Evolutionary conservation across 768 basidiomycete genomes (phyloP), one percentile per base, ranked within the genome.

Genomic region (Lactarius indigo): DNA sequence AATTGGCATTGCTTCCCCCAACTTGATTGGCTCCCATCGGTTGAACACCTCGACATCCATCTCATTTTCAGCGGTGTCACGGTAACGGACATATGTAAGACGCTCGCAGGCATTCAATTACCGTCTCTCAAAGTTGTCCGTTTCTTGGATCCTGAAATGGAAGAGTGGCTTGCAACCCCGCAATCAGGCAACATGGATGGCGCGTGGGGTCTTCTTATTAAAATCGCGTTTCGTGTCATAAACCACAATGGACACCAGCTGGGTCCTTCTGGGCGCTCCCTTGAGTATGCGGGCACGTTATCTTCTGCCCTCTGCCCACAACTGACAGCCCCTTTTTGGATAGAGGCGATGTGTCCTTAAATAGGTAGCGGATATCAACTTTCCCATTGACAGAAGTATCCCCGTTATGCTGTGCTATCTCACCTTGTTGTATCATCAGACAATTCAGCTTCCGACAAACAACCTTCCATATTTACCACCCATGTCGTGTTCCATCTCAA

Each of bases 171-270:
- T 9, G 42, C 57, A 9, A 59, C 62, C 4, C 55, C 60, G 6
- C 42, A 35, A 12, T 67, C 58, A 2, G 47, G 59, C 28, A 64
- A 68, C 23, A 63, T 55, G 31, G 58, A 60, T 8, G 35, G 66
- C 18, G 66, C 63, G 33, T 68, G 66, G 66, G 47, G 2, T 3
- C 58, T 58, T 39, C 52, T 68, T 4, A n/a, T 50, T 20, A n/a
- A 33, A 47, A 35, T n/a, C 41, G 10, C 28, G 2, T 68, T 68
- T 59, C 63, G 52, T 30, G 52, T 68, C 30, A 41, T 68, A 17
- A 63, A 68, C 52, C 18, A 17, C 17, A 0, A 68, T 56, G 66
- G 63, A 23, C 58, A 31, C 23, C 41, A 59, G 12, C 31, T 64
- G 42, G 66, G 62, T 17, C 66, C 62, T 30, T 50, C 30, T 28